phyloP scores from a whole-genome alignment of 768 basidiomycete genomes.

The Rhodocollybia butyracea region DNA sequence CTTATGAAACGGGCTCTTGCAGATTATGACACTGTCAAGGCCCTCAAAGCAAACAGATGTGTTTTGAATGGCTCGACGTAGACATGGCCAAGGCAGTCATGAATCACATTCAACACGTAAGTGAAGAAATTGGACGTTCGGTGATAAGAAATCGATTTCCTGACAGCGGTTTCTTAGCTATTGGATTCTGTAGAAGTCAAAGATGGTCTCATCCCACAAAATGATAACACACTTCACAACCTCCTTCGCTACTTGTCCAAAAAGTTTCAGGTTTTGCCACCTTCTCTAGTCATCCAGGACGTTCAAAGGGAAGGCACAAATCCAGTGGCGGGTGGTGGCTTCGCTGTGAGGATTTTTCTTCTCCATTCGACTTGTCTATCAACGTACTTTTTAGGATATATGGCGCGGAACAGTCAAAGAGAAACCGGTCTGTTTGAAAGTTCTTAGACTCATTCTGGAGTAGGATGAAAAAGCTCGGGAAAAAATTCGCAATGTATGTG shows the following conservation, averaged over 20 bases:
- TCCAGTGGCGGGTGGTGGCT: conserved; percentile 1
- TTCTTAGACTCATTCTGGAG: conserved; percentile 4
- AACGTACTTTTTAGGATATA: conserved; percentile 2
- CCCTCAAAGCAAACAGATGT: too few relatives aligned
- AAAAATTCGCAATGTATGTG: neutral
- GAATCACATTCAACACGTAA: too few relatives aligned
- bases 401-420: neutral
- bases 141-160: too few relatives aligned
- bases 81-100: too few relatives aligned
- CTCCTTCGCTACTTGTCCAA: neutral
- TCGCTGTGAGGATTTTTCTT: neutral
- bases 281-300: neutral
- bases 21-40: too few relatives aligned
- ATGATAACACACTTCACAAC: neutral
- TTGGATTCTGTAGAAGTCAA: neutral
- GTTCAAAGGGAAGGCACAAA: neutral
- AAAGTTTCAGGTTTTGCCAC: neutral
- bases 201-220: too few relatives aligned
- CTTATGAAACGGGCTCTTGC: too few relatives aligned
- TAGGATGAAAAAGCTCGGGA: neutral
- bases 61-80: too few relatives aligned
- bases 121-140: too few relatives aligned
- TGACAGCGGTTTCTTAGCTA: too few relatives aligned
- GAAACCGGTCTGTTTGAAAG: conserved; percentile 3
- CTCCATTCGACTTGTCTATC: neutral